phyloP scores from a whole-genome alignment of 2,329 filamentous ascomycete genomes.

The Intubia oerlemansii region DNA sequence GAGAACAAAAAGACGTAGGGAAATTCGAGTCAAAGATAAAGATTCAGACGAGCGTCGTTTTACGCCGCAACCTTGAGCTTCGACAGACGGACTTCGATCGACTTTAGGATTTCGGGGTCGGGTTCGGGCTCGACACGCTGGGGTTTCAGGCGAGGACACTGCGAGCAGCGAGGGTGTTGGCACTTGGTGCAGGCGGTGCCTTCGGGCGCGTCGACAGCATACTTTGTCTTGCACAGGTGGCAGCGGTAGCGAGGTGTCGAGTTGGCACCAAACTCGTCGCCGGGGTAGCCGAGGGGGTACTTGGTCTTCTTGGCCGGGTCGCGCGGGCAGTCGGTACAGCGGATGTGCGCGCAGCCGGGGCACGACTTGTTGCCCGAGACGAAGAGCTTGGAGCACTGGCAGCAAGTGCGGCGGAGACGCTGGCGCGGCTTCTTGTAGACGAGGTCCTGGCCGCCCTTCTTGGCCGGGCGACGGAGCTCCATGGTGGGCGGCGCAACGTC shows the following conservation, averaged over 20 bases:
- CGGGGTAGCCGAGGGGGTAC: conserved; percentile 49
- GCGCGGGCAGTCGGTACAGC: conserved; percentile 63
- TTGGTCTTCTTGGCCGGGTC: conserved; percentile 53
- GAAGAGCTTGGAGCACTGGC: conserved; percentile 49
- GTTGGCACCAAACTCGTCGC: conserved; percentile 34
- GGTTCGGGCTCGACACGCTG: conserved; percentile 38
- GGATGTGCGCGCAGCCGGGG: conserved; percentile 43
- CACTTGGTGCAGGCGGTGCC: conserved; percentile 37
- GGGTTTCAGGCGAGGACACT: conserved; percentile 35
- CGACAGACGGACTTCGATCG: conserved; percentile 33
- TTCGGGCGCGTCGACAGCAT: conserved; percentile 25
- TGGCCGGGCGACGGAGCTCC: conserved; percentile 40
- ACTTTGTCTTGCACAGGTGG: conserved; percentile 38
- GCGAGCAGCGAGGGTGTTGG: conserved; percentile 33
- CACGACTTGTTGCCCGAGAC: conserved; percentile 38
- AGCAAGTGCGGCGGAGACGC: conserved; percentile 54
- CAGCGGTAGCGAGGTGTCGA: conserved; percentile 35
- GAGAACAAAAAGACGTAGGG: too few relatives aligned
- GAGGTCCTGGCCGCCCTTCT: conserved; percentile 46
- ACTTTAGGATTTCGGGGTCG: conserved; percentile 36
- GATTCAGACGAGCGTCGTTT: too few relatives aligned
- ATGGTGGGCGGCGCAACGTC: conserved; percentile 22
- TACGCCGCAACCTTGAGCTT: too few relatives aligned
- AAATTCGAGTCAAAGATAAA: too few relatives aligned
- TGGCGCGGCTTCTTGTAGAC: conserved; percentile 52